phyloP scores from a whole-genome alignment of 352 stramenopile genomes.

The Peronospora farinosa region DNA sequence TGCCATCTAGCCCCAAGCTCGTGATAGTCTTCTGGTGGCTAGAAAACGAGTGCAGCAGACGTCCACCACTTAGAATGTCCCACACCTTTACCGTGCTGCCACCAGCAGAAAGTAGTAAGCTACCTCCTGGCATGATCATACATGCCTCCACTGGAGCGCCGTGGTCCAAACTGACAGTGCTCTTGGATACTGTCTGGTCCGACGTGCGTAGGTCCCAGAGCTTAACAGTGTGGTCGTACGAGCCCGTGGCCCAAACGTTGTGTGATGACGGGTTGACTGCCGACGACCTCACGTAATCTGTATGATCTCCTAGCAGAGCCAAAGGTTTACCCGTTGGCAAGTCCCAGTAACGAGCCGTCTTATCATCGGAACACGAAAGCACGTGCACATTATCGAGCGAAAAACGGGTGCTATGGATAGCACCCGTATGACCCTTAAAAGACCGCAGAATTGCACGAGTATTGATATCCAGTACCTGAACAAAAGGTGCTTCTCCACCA shows the following conservation, averaged over 20 bases:
- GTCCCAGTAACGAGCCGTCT: slow-evolving; percentile 86
- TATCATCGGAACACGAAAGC: slow-evolving; percentile 87
- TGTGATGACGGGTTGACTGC: slow-evolving; percentile 62
- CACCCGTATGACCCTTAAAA: slow-evolving; percentile 80
- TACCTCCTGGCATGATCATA: slow-evolving; percentile 81
- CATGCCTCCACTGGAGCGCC: slow-evolving; percentile 85
- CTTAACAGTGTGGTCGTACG: slow-evolving; percentile 91
- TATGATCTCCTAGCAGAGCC: slow-evolving; percentile 72
- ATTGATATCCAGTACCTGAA: slow-evolving; percentile 83
- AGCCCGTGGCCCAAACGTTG: slow-evolving; percentile 83
- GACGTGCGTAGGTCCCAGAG: slow-evolving; percentile 87
- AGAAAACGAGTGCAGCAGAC: slow-evolving; percentile 83
- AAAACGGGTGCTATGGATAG: slow-evolving; percentile 77
- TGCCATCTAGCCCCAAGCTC: slow-evolving; percentile 82
- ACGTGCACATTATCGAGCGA: slow-evolving; percentile 81
- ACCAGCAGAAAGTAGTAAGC: slow-evolving; percentile 76
- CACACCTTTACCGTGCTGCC: slow-evolving; percentile 90
- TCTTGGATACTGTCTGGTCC: slow-evolving; percentile 52
- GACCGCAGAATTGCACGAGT: slow-evolving; percentile 79
- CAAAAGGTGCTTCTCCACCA: slow-evolving; percentile 61
- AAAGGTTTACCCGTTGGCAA: slow-evolving; percentile 77
- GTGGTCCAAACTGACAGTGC: slow-evolving; percentile 67
- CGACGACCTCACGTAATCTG: slow-evolving; percentile 84
- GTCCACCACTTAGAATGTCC: slow-evolving; percentile 86
- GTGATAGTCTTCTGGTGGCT: slow-evolving; percentile 94